A percentile compares a stretch with the other conserved stretches of the same genome.
Conservation (phyloP, 331 rosid species). For the Rosa hybrid region DNA sequence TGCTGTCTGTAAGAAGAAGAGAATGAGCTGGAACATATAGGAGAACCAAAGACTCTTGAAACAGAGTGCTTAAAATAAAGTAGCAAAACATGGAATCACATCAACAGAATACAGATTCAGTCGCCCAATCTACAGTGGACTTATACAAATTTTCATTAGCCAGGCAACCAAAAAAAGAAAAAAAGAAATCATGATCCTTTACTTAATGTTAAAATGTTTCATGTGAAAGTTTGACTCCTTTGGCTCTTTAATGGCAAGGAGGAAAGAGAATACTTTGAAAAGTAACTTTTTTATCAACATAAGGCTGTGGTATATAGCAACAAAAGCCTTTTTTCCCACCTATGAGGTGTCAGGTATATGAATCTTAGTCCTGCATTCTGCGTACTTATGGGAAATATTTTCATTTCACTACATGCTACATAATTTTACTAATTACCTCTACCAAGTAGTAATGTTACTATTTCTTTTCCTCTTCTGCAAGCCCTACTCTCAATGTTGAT, state of each 20-base stretch:
- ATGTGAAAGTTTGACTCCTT: background rate
- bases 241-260: background rate
- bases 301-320: background rate
- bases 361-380: background rate
- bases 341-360: background rate
- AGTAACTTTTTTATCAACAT: background rate
- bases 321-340: background rate
- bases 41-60: background rate
- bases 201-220: background rate
- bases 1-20: conserved; percentile 42
- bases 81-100: background rate
- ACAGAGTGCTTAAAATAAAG: background rate
- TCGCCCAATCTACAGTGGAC: background rate
- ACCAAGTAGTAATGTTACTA: background rate
- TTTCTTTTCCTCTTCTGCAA: background rate
- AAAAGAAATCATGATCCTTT: background rate
- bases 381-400: background rate
- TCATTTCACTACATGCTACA: background rate
- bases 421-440: background rate
- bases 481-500: background rate
- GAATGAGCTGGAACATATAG: conserved; percentile 15
- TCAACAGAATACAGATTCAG: background rate
- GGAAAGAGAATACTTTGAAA: background rate
- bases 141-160: background rate
- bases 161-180: background rate